Conservation (phyloP, 441 rosid species). For the Viola pubescens region DNA sequence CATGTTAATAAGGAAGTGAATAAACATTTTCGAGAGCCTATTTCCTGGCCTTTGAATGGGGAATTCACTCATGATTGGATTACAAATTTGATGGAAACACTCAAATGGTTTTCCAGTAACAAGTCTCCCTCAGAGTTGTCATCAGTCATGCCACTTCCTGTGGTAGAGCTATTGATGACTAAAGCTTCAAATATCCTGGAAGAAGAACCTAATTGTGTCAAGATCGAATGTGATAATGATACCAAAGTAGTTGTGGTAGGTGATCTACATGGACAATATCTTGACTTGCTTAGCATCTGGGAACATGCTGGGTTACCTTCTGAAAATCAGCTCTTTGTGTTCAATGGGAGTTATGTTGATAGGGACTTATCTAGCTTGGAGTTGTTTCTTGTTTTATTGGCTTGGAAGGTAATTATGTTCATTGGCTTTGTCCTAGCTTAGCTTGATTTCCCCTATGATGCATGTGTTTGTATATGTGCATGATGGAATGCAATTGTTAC, state of each 20-base stretch:
- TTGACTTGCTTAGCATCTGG: slow-evolving; percentile 32
- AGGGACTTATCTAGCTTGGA: slow-evolving; percentile 36
- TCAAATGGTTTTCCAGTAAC: slow-evolving; percentile 29
- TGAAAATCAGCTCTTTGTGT: slow-evolving; percentile 24
- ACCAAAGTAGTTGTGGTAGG: slow-evolving; percentile 33
- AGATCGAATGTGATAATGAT: slow-evolving; percentile 16
- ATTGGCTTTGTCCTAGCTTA: too few species aligned
- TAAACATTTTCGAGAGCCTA: slow-evolving; percentile 1
- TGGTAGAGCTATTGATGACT: slow-evolving; percentile 23
- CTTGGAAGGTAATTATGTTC: slow-evolving; percentile 32
- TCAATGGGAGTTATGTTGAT: slow-evolving; percentile 35
- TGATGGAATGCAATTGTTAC: too few species aligned
- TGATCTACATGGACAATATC: slow-evolving; percentile 34
- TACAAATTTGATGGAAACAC: slow-evolving; percentile 24
- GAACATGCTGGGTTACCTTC: slow-evolving; percentile 37
- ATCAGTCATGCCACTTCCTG: slow-evolving; percentile 22
- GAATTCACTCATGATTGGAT: slow-evolving; percentile 29
- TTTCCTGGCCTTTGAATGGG: slow-evolving; percentile 34
- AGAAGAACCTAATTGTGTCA: slow-evolving; percentile 31
- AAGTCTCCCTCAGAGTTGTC: slow-evolving; percentile 23
- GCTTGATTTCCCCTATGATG: too few species aligned
- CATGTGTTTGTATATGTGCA: too few species aligned
- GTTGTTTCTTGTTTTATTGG: slow-evolving; percentile 33
- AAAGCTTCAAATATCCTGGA: slow-evolving; percentile 27
- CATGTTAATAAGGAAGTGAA: background rate